Evolutionary conservation across 176 grass and related monocot genomes (phyloP), one percentile per base, ranked within the genome.

Genomic region (Dendrocalamus sinicus): DNA sequence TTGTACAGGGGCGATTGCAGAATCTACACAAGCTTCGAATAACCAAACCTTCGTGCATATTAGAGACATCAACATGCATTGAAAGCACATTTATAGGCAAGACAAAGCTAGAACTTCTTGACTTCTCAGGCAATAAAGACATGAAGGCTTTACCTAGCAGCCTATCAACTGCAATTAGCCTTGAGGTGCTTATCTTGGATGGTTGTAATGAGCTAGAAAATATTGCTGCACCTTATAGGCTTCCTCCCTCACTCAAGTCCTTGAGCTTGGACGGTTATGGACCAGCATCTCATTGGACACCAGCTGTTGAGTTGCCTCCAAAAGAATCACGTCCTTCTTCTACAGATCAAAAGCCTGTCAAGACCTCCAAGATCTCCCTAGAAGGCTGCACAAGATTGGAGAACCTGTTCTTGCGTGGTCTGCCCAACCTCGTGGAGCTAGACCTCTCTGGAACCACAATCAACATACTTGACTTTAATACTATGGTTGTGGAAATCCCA

Each of bases 241-340:
- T 63, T 23, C 54, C 5, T 22, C 57, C 64, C 19, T 85, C 74
- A 0, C 39, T 85, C 30, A 45, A 28, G 7, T 59, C 40, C 9
- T 78, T 85, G 2, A 78, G 64, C 75, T 60, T 85, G 59, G 52
- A 85, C 37, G 73, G 83, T 9, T 67, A 77, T 45, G 48, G 73
- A 13, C n/a, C 48, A 12, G 8, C 8, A 8, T 43, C 41, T 28
- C 0, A 28, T 28, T 28, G 28, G 28, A 28, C 28, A 28, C 28
- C 28, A 28, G 28, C 28, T 28, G 28, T 28, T 28, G 28, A 28
- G 28, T 1, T 28, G 1, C 28, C 28, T 28, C 28, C 28, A 28
- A 28, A 28, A 28, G 28, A 28, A 28, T 28, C 28, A 28, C 28
- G 28, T 28, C 28, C 28, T 28, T 28, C 28, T 28, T 28, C 16